Conservation (phyloP, 768 basidiomycete species). For the Udeniomyces megalosporus region DNA sequence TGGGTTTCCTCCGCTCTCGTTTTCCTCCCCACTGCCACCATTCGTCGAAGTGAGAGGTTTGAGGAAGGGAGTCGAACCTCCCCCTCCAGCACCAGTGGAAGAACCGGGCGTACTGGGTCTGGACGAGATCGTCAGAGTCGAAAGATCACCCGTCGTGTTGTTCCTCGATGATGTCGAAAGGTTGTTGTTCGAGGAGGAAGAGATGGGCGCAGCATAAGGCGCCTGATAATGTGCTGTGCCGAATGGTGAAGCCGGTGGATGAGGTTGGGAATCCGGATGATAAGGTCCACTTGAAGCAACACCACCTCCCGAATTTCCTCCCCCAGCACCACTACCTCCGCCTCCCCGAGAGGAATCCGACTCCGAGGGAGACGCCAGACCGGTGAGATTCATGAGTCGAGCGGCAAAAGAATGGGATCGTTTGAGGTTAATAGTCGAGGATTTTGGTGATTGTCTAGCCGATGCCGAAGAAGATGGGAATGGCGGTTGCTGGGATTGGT, state of each 20-base stretch:
- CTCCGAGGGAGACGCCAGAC: background rate
- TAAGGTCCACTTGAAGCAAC: too few species aligned
- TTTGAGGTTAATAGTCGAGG: background rate
- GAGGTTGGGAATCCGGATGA: background rate
- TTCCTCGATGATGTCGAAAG: background rate
- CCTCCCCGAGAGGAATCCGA: background rate
- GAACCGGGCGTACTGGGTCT: constrained; percentile 6
- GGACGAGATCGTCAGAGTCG: background rate
- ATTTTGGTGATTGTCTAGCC: background rate
- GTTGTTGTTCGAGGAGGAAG: background rate
- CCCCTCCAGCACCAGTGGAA: constrained; percentile 11
- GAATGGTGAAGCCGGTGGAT: background rate
- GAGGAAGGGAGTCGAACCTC: too few species aligned
- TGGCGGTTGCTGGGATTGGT: too few species aligned
- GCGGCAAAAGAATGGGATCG: constrained; percentile 10
- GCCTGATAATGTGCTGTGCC: constrained; percentile 8
- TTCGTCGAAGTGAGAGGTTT: constrained; percentile 1
- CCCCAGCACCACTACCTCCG: too few species aligned
- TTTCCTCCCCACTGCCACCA: background rate
- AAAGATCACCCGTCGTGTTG: too few species aligned
- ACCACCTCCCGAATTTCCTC: too few species aligned
- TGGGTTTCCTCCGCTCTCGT: background rate
- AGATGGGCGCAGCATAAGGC: constrained; percentile 13
- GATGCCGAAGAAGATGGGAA: background rate
- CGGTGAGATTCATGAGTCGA: constrained; percentile 6